Base-by-base conservation (phyloP, 371 early-diverging fungal genomes). In the Chytridium lagenaria region DNA sequence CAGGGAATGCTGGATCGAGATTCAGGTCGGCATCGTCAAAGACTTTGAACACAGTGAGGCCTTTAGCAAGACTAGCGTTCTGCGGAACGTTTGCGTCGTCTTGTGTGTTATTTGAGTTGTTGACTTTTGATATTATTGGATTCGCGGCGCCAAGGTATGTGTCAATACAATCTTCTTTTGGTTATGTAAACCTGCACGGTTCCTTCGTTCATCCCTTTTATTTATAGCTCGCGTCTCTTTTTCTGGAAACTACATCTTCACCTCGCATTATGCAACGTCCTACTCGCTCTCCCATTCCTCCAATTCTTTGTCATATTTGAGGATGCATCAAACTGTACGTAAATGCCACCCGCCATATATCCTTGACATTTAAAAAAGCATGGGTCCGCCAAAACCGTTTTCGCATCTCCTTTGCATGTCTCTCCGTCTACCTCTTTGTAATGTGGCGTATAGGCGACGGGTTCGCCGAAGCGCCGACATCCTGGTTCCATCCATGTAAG, bases 111-210 rank as follows among this genome's bases (percentile, higher is more conserved):
- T 92, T 95, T 75, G 86, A 94, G 72, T 85, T 95, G 52, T 86
- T 95, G 16, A 87, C 95, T 63, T 88, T 94, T 71, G 95, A 94
- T 71, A 93, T 95, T 67, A 82, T 84, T 33, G 89, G 89, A 1
- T 67, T 92, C 2, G 83, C 92, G 67, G 86, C 87, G 69, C 87
- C 86, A 75, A 85, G 87, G 93, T 91, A 85, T 72, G 84, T 28
- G 22, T 64, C 19, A 28, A 30, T 5, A 1, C 44, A 19, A 12
- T 28, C 59, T 34, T 1, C 51, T 15, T 7, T 3, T 50, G n/a
- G 31, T 23, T 50, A 30, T n/a, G n/a, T n/a, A n/a, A n/a, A n/a
- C n/a, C n/a, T n/a, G n/a, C n/a, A n/a, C n/a, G n/a, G n/a, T n/a
- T n/a, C n/a, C n/a, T n/a, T n/a, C n/a, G n/a, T n/a, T n/a, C n/a